Percentiles rank a stretch among this genome's conserved stretches.
phyloP scores from a whole-genome alignment of 2,329 filamentous ascomycete genomes.

The Colletotrichum lini region DNA sequence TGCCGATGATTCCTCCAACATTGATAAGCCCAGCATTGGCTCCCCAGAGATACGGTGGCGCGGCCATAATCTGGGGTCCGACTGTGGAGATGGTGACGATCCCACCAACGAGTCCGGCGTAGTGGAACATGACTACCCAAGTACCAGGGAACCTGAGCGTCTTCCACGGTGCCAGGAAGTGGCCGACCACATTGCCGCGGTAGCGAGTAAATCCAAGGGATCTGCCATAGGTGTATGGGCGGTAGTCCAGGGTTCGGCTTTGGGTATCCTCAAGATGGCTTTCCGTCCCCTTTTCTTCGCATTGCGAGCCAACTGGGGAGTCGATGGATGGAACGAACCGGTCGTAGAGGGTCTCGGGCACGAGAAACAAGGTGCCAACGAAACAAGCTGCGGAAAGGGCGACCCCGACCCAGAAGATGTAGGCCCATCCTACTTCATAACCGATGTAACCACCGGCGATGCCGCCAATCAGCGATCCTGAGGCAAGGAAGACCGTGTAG shows the following conservation, averaged over 20 bases:
- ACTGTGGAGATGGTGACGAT: slow-evolving; percentile 54
- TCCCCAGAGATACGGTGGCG: slow-evolving; percentile 54
- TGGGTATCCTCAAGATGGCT: slow-evolving; percentile 24
- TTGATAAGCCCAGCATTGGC: slow-evolving; percentile 53
- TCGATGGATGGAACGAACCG: slow-evolving; percentile 29
- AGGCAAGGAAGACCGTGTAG: slow-evolving; percentile 51
- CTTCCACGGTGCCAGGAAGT: slow-evolving; percentile 48
- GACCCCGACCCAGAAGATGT: slow-evolving; percentile 51
- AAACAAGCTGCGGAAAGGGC: slow-evolving; percentile 48
- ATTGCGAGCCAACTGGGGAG: not conserved
- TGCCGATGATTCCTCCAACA: slow-evolving; percentile 52
- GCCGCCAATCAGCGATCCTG: slow-evolving; percentile 52
- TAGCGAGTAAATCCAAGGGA: slow-evolving; percentile 45
- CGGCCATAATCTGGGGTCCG: slow-evolving; percentile 49
- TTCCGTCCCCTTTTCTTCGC: slow-evolving; percentile 27
- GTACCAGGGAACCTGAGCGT: slow-evolving; percentile 51
- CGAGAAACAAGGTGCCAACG: slow-evolving; percentile 48
- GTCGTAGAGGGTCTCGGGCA: slow-evolving; percentile 53
- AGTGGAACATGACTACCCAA: slow-evolving; percentile 56
- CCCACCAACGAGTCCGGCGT: slow-evolving; percentile 54
- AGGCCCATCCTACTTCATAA: slow-evolving; percentile 50
- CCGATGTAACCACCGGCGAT: slow-evolving; percentile 55
- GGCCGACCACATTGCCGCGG: slow-evolving; percentile 41
- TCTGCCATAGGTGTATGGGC: slow-evolving; percentile 14
- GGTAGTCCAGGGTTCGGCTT: not conserved